Evolutionary conservation across 2,329 filamentous ascomycete species (phyloP).

Genomic region (Calonectria multiphialidica): DNA sequence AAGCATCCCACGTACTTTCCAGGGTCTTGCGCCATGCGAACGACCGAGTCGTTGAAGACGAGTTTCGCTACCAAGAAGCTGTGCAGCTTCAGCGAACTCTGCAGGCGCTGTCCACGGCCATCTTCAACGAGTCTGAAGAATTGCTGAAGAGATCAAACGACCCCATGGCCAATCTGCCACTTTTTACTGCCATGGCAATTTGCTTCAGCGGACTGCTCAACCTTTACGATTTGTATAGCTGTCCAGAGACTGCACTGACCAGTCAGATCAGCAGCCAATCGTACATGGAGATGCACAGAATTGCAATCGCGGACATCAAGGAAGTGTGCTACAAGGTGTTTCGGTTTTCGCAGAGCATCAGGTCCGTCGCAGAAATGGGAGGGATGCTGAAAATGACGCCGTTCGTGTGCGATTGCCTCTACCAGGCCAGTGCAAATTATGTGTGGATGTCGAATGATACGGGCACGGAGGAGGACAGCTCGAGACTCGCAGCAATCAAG

Average conservation of each 20-base stretch:
- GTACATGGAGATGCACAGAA: not conserved
- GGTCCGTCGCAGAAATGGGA: not conserved
- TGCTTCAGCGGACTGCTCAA: not conserved
- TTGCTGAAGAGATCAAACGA: not conserved
- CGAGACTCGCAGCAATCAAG: not conserved
- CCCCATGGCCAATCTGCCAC: not conserved
- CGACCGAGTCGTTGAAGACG: not conserved
- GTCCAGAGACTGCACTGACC: not conserved
- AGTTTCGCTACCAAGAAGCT: constrained; percentile 13
- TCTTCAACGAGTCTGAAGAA: not conserved
- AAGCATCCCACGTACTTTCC: not conserved
- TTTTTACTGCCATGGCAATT: not conserved
- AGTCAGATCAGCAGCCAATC: not conserved
- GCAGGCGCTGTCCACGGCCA: not conserved
- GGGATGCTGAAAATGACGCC: constrained; percentile 4
- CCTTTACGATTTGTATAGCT: not conserved
- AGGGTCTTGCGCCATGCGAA: constrained; percentile 1
- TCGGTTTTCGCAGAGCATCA: not conserved
- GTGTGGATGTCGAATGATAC: not conserved
- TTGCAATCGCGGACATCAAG: not conserved
- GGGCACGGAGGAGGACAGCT: not conserved
- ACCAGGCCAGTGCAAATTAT: constrained; percentile 3
- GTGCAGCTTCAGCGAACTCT: constrained; percentile 8
- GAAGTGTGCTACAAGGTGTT: not conserved
- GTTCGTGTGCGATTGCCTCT: constrained; percentile 8